Conservation (phyloP, 192 early-diverging fungal genomes). For the Podila verticillata region DNA sequence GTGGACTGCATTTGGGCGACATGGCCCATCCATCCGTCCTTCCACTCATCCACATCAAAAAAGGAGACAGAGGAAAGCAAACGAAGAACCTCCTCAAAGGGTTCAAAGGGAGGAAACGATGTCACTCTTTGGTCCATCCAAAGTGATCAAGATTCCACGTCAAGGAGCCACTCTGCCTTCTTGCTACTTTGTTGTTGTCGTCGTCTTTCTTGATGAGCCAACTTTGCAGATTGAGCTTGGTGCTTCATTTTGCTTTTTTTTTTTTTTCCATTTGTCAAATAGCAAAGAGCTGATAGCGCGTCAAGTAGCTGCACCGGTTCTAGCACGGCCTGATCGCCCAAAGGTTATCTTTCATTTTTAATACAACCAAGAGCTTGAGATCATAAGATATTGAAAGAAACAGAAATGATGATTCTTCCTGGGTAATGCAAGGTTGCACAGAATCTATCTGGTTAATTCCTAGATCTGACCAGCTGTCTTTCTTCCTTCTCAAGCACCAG, state of each 20-base stretch:
- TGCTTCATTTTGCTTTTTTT: background rate
- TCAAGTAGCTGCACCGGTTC: background rate
- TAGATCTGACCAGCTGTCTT: no score
- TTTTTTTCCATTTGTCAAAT: background rate
- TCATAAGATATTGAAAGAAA: no score
- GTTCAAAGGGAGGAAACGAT: background rate
- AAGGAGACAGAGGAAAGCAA: background rate
- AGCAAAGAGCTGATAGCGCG: no score
- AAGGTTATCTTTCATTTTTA: background rate
- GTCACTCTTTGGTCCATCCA: background rate
- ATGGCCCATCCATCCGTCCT: no score
- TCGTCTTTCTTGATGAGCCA: background rate
- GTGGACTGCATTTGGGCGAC: no score
- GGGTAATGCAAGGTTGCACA: no score
- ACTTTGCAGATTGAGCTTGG: background rate
- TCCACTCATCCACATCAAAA: background rate
- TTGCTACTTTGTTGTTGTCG: background rate
- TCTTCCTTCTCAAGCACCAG: background rate
- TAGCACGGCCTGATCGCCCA: background rate
- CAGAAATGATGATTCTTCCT: no score
- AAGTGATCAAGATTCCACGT: conserved; percentile 10
- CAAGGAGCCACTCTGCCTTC: background rate
- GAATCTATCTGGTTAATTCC: no score
- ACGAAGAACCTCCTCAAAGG: background rate
- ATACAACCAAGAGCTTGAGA: no score